These are phyloP conservation scores for Solidago caesia DNA, from an alignment of 129 eudicot genomes.

Conservation along the genomic window DNA sequence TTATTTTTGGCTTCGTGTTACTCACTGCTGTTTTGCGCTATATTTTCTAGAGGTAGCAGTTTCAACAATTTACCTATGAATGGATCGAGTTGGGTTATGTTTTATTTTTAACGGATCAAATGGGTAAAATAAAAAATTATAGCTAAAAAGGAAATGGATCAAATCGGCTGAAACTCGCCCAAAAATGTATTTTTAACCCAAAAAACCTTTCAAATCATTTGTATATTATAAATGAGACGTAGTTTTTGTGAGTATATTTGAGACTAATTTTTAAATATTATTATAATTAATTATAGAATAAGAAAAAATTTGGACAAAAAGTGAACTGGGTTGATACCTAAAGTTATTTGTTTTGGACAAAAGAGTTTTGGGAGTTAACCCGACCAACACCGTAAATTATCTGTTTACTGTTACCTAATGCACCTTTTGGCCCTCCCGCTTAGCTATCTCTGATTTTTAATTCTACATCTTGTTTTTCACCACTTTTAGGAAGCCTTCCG, in stretches of 20 bases:
- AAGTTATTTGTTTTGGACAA: no score
- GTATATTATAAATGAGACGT: not conserved
- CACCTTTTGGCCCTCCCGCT: no score
- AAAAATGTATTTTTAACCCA: not conserved
- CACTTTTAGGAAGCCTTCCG: conserved; percentile 73
- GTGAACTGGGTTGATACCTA: no score
- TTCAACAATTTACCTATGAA: not conserved
- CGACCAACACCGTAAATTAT: not conserved
- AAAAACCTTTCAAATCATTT: not conserved
- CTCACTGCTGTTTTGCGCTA: not conserved
- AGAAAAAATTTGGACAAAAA: no score
- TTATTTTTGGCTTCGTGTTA: not conserved
- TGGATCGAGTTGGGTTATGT: not conserved
- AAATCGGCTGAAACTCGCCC: not conserved
- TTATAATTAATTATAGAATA: no score
- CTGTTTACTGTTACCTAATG: not conserved
- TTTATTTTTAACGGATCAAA: not conserved
- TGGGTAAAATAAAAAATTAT: not conserved
- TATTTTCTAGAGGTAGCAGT: not conserved
- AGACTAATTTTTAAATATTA: no score
- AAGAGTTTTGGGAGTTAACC: not conserved
- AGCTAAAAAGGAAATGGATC: not conserved
- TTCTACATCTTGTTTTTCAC: conserved; percentile 14
- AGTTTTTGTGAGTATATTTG: no score
- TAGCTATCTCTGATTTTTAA: not conserved